These are phyloP conservation scores for Pulicaria dysenterica DNA, from an alignment of 129 eudicot species.

Conservation along the genomic window DNA sequence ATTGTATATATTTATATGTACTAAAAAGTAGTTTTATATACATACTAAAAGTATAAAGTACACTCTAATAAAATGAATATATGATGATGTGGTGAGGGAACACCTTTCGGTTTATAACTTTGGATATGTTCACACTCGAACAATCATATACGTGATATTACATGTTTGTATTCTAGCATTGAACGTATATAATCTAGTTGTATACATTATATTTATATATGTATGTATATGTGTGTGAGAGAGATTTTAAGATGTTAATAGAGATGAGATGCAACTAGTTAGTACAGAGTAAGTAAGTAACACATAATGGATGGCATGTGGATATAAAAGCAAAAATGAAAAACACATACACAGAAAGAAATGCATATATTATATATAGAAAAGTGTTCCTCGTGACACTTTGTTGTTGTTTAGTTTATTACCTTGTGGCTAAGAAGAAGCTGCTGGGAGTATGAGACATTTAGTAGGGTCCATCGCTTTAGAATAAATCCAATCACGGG, in stretches of 20 bases:
- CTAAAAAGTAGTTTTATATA: not conserved
- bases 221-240: not conserved
- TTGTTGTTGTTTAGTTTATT: conserved; percentile 41
- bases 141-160: conserved; percentile 13
- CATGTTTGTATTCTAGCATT: conserved; percentile 37
- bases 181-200: conserved; percentile 22
- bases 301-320: conserved; percentile 23
- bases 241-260: not conserved
- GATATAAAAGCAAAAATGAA: conserved; percentile 20
- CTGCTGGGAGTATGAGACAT: conserved; percentile 5
- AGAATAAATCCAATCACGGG: conserved; percentile 40
- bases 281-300: conserved; percentile 10
- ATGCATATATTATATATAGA: not conserved
- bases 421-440: conserved; percentile 34
- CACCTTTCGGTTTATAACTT: conserved; percentile 26
- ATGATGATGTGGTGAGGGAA: too few relatives aligned
- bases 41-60: not conserved
- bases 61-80: not conserved
- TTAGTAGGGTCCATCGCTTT: conserved; percentile 28
- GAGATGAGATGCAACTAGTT: not conserved
- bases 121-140: conserved; percentile 4
- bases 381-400: conserved; percentile 38
- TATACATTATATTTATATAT: not conserved
- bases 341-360: not conserved
- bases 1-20: not conserved